phyloP scores from a whole-genome alignment of 1,139 yeast genomes.

The Blastobotrys proliferans region DNA sequence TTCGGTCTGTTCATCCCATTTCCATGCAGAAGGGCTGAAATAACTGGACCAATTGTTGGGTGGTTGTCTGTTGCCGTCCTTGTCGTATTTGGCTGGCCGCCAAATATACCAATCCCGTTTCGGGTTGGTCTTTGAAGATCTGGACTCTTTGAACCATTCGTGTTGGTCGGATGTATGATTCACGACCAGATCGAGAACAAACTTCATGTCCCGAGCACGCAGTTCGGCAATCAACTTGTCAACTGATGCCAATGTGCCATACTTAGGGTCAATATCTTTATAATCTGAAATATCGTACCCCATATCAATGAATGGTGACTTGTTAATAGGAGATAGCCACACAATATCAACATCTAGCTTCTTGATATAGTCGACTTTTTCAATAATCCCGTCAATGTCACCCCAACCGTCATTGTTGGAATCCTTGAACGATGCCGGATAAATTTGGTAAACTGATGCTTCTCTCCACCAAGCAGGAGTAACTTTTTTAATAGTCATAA shows the following conservation, averaged over 20 bases:
- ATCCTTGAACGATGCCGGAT: constrained; percentile 57
- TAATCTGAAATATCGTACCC: constrained; percentile 59
- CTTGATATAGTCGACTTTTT: constrained; percentile 50
- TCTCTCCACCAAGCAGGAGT: constrained; percentile 59
- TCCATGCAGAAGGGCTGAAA: constrained; percentile 50
- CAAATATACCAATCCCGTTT: constrained; percentile 63
- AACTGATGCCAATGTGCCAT: constrained; percentile 53
- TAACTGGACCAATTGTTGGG: constrained; percentile 56
- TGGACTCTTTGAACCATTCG: constrained; percentile 54
- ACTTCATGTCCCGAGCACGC: constrained; percentile 48
- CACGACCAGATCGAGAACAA: constrained; percentile 53
- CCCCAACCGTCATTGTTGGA: constrained; percentile 57
- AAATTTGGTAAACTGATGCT: constrained; percentile 51
- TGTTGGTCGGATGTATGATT: constrained; percentile 58
- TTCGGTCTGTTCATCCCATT: constrained; percentile 47
- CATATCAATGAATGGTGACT: constrained; percentile 60
- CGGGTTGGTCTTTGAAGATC: constrained; percentile 47
- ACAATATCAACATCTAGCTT: constrained; percentile 49
- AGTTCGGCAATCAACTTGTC: constrained; percentile 45
- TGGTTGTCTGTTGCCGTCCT: constrained; percentile 49
- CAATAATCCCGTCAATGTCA: constrained; percentile 51
- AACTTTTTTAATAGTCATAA: too few species aligned
- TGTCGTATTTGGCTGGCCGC: constrained; percentile 43
- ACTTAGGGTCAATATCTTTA: constrained; percentile 46
- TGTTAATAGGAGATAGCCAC: constrained; percentile 58